Base-by-base conservation (phyloP, 2,329 filamentous ascomycete species). In the Claviceps citrina region DNA sequence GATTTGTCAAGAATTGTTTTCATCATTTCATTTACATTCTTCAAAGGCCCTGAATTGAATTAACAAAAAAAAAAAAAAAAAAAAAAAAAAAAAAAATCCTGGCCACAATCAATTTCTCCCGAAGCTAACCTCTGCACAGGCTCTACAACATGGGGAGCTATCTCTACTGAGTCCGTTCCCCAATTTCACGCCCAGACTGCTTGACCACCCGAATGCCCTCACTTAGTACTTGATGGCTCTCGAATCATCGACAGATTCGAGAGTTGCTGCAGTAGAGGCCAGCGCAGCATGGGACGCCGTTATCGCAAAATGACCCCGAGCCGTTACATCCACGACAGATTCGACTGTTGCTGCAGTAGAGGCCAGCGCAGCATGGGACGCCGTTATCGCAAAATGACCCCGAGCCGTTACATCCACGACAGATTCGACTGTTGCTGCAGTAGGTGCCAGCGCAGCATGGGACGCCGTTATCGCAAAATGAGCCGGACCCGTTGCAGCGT, bases 381-480 rank as follows among this genome's bases (percentile, higher is more conserved):
- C 41, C 44, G 16, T 39, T 42, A 6, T 40, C 40, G 31, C 41
- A 43, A 19, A 46, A 46, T 6, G 38, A 24, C 5, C 45, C 40
- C 36, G 27, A 30, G 1, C 24, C 28, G 7, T 43, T 43, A 12
- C 42, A 43, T 20, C 31, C 36, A 3, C 22, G 33, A 8, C 41
- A 43, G 13, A 43, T 10, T 15, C 16, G 20, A 15, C 27, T 33
- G 31, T 24, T 41, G 32, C 37, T 43, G 42, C 44, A 46, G 26
- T 24, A 46, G 8, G 32, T 18, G 16, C 24, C 24, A 19, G 2
- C 26, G 42, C 44, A 46, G 33, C 42, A 46, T 2, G 44, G 44
- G 3, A 44, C 34, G 25, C 42, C 44, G n/a, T 38, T 39, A 31
- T 40, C 42, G 44, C 42, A 44, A 18, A 46, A 44, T 9, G 35